These are phyloP conservation scores for Trichophyton rubrum DNA, from an alignment of 2,329 filamentous ascomycete genomes.

Conservation along the genomic window DNA sequence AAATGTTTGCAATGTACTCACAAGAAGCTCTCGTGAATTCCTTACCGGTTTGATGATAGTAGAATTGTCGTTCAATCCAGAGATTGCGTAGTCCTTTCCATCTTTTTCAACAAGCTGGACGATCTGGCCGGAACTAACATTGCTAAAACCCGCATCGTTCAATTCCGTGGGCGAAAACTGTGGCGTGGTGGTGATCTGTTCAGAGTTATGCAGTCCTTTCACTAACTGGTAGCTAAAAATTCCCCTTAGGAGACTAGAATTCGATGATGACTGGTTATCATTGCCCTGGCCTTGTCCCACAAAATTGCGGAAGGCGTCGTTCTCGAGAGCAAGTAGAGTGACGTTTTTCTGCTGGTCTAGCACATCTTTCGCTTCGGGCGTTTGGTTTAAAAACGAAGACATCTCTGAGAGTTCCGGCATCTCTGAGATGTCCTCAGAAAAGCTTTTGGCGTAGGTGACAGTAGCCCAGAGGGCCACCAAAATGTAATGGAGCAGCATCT, in stretches of 20 bases:
- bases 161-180: constrained; percentile 38
- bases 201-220: constrained; percentile 37
- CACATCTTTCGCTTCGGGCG: constrained; percentile 7
- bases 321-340: constrained; percentile 46
- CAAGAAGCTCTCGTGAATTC: no score
- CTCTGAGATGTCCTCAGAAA: constrained; percentile 11
- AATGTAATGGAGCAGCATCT: neutral
- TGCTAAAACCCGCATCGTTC: constrained; percentile 41
- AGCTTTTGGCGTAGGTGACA: constrained; percentile 9
- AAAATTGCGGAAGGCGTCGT: constrained; percentile 35
- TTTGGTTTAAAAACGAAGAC: constrained; percentile 9
- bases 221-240: constrained; percentile 49
- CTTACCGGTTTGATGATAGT: constrained; percentile 40
- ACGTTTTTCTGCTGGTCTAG: constrained; percentile 37
- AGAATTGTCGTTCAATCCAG: constrained; percentile 39
- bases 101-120: constrained; percentile 36
- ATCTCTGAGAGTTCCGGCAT: constrained; percentile 13
- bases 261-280: neutral
- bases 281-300: neutral
- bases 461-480: constrained; percentile 9
- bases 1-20: neutral
- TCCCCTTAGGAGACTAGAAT: constrained; percentile 26
- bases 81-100: constrained; percentile 36
- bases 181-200: constrained; percentile 24
- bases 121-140: constrained; percentile 49